Evolutionary conservation across 352 stramenopile species (phyloP).

Genomic region (Globisporangium perplexum): DNA sequence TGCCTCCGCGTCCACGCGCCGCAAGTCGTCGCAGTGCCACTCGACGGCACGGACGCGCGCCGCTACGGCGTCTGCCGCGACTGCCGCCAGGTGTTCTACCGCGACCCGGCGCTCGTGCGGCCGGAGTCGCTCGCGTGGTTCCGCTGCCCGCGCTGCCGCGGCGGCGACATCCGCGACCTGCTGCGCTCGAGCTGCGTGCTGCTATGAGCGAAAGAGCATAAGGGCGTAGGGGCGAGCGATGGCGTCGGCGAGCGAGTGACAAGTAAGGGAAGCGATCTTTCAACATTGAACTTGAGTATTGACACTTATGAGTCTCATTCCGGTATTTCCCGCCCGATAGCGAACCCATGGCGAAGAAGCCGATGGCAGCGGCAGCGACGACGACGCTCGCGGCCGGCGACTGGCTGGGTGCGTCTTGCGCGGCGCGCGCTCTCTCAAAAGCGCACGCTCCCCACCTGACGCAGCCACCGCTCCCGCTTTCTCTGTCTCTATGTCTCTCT

Average conservation of each 20-base stretch:
- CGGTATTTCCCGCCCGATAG: not conserved
- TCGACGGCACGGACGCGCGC: conserved; percentile 26
- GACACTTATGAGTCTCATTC: not conserved
- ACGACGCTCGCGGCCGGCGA: conserved; percentile 7
- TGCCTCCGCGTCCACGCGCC: conserved; percentile 1
- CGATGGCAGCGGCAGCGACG: not conserved
- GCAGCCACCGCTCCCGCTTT: too few relatives aligned
- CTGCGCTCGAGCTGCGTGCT: conserved; percentile 49
- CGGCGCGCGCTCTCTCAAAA: too few relatives aligned
- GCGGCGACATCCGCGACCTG: conserved; percentile 42
- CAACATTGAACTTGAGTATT: too few relatives aligned
- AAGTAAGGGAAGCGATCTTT: too few relatives aligned
- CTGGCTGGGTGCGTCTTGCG: conserved; percentile 12
- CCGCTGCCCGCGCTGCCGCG: conserved; percentile 51
- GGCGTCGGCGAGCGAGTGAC: too few relatives aligned
- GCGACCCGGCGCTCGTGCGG: conserved; percentile 36
- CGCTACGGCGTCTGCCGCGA: conserved; percentile 52
- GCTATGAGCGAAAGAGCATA: conserved; percentile 29
- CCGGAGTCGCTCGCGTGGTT: conserved; percentile 69
- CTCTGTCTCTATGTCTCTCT: too few relatives aligned
- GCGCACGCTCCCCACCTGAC: too few relatives aligned
- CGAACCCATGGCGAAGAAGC: not conserved
- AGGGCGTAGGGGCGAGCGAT: not conserved
- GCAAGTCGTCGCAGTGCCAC: conserved; percentile 13
- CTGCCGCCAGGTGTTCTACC: conserved; percentile 62